Evolutionary conservation across 2,329 filamentous ascomycete genomes (phyloP).

Genomic region (Exophiala sp.): DNA sequence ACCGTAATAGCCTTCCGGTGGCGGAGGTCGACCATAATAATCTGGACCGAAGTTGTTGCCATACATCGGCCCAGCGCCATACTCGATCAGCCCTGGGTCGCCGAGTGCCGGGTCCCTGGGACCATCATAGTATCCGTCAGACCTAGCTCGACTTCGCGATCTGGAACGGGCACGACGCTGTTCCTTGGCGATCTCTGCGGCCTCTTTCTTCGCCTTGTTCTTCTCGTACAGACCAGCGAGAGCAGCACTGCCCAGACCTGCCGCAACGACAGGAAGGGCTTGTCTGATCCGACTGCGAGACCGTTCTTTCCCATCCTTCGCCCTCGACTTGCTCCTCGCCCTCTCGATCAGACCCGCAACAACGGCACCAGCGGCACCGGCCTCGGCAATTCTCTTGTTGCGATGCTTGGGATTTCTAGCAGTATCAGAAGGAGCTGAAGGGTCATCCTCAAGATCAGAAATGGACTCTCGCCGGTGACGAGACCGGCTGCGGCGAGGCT

Average conservation of each 20-base stretch:
- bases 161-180: slow-evolving; percentile 34
- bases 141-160: slow-evolving; percentile 43
- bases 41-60: slow-evolving; percentile 47
- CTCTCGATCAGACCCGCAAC: slow-evolving; percentile 56
- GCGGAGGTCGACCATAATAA: slow-evolving; percentile 42
- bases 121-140: slow-evolving; percentile 38
- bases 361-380: slow-evolving; percentile 57
- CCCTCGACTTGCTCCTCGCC: slow-evolving; percentile 53
- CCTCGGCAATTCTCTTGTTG: slow-evolving; percentile 55
- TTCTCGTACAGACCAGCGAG: slow-evolving; percentile 58
- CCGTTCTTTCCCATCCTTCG: slow-evolving; percentile 45
- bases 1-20: slow-evolving; percentile 37
- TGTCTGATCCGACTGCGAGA: slow-evolving; percentile 52
- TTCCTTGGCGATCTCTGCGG: slow-evolving; percentile 33
- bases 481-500: slow-evolving; percentile 37
- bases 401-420: slow-evolving; percentile 44
- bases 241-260: slow-evolving; percentile 56
- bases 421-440: slow-evolving; percentile 30
- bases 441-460: slow-evolving; percentile 24
- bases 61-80: slow-evolving; percentile 57
- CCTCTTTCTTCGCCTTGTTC: slow-evolving; percentile 52
- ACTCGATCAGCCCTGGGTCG: slow-evolving; percentile 55
- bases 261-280: slow-evolving; percentile 55
- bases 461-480: slow-evolving; percentile 20
- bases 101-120: slow-evolving; percentile 41